Conservation (phyloP, 805 yeast genomes). For the Metahyphopichia silvanorum region DNA sequence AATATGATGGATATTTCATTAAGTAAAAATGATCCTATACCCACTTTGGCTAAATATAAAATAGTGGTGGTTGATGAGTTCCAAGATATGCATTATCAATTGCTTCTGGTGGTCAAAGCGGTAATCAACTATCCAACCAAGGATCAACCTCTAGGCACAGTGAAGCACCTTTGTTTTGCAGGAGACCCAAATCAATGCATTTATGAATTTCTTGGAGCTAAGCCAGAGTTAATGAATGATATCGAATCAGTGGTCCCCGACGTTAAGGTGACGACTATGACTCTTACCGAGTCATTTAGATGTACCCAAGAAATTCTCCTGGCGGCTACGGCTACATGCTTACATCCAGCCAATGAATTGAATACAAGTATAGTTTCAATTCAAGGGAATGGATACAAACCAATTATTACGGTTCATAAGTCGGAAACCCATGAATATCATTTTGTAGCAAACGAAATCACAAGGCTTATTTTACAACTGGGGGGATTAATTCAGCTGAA, state of each 20-base stretch:
- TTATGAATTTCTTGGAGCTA: conserved; percentile 62
- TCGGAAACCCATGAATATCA: conserved; percentile 34
- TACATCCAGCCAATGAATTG: conserved; percentile 7
- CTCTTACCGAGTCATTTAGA: conserved; percentile 54
- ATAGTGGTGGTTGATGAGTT: conserved; percentile 66
- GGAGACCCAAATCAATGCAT: conserved; percentile 74
- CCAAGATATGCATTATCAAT: conserved; percentile 61
- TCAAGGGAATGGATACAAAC: conserved; percentile 17
- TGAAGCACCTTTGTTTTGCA: conserved; percentile 59
- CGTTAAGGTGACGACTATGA: conserved; percentile 21
- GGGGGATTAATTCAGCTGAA: conserved; percentile 39
- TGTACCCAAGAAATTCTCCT: conserved; percentile 55
- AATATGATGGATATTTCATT: conserved; percentile 23
- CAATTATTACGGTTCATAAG: conserved; percentile 15
- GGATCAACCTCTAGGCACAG: conserved; percentile 6
- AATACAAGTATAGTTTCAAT: conserved; percentile 8
- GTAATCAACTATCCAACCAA: conserved; percentile 34
- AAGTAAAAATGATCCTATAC: conserved; percentile 11
- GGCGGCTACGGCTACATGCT: conserved; percentile 31
- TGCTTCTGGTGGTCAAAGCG: conserved; percentile 42
- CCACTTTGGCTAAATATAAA: conserved; percentile 21
- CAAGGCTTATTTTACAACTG: conserved; percentile 37
- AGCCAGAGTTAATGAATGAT: conserved; percentile 28
- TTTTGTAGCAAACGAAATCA: conserved; percentile 45
- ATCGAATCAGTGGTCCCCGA: conserved; percentile 18